These are phyloP conservation scores for Lyophyllum decastes DNA, from an alignment of 768 basidiomycete genomes.

Conservation along the genomic window DNA sequence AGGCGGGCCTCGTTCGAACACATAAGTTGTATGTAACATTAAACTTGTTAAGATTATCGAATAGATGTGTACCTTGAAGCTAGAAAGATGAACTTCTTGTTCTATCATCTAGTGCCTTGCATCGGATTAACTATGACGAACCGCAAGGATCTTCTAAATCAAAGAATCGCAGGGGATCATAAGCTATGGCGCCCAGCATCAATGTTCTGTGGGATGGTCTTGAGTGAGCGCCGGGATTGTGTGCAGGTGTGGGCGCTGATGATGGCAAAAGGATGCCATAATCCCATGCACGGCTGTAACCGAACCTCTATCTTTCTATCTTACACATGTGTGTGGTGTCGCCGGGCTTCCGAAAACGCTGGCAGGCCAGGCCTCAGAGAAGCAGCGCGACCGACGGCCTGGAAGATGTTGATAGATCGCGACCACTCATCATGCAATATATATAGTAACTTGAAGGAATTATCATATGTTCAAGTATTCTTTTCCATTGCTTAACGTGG, in stretches of 20 bases:
- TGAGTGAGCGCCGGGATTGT: background rate
- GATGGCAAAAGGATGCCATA: background rate
- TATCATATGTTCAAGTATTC: background rate
- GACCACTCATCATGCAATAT: background rate
- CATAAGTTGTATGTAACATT: conserved; percentile 11
- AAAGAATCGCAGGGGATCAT: background rate
- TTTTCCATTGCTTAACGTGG: no score
- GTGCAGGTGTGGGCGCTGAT: background rate
- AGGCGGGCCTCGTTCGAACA: background rate
- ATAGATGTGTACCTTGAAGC: conserved; percentile 5
- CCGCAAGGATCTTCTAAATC: background rate
- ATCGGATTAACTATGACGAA: background rate
- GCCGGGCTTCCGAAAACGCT: background rate
- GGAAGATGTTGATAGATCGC: background rate
- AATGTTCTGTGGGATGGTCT: background rate
- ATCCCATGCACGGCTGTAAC: background rate
- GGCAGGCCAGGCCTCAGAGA: no score
- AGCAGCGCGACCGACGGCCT: background rate
- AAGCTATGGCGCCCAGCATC: background rate
- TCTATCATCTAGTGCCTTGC: background rate
- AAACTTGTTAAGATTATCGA: conserved; percentile 3
- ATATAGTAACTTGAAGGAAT: background rate
- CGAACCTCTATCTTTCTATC: background rate
- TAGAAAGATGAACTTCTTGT: background rate
- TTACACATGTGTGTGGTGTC: background rate